Conservation (phyloP, 2,329 filamentous ascomycete species). For the Podosphaera aphanis region DNA sequence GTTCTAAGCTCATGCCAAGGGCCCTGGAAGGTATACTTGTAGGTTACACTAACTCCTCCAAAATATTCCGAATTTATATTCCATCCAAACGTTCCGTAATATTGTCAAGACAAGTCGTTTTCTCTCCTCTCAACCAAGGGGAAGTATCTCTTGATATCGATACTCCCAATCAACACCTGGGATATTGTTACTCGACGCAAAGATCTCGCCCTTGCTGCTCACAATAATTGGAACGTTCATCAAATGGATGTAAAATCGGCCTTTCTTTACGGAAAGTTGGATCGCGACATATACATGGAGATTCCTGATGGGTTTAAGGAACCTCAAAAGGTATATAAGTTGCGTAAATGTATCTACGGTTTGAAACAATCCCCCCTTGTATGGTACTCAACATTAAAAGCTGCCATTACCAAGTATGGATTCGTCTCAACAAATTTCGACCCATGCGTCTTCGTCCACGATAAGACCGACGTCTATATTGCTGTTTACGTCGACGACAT, state of each 20-base stretch:
- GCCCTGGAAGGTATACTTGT: not conserved
- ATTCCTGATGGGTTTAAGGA: not conserved
- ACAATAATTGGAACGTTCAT: not conserved
- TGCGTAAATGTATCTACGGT: not conserved
- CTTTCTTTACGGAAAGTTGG: not conserved
- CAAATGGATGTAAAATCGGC: not conserved
- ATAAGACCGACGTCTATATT: conserved; percentile 1
- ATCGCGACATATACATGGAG: not conserved
- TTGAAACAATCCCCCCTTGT: not conserved
- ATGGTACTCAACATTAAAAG: not conserved
- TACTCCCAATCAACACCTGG: not conserved
- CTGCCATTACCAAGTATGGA: not conserved
- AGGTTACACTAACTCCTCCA: not conserved
- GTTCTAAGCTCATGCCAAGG: not conserved
- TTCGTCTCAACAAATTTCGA: conserved; percentile 1
- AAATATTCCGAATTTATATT: conserved; percentile 1
- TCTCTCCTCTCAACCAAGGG: not conserved
- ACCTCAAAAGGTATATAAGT: not conserved
- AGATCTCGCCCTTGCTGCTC: not conserved
- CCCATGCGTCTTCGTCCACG: not conserved
- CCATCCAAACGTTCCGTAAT: not conserved
- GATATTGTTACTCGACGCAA: not conserved
- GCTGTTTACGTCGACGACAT: not conserved
- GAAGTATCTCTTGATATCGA: conserved; percentile 1
- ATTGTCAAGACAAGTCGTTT: not conserved